phyloP scores from a whole-genome alignment of 192 early-diverging fungal genomes.

The Anaeromyces robustus region DNA sequence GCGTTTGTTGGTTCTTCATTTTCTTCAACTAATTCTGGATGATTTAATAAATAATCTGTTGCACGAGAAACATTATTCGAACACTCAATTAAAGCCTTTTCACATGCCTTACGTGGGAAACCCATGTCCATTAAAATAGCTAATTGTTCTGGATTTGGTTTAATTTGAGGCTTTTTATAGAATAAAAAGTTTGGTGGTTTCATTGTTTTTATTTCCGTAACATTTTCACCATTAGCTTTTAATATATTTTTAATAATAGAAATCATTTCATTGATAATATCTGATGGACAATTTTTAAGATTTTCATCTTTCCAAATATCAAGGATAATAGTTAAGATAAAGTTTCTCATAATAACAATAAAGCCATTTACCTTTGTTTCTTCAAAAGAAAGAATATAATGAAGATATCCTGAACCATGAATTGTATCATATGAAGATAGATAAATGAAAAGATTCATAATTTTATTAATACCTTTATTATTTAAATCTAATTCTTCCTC shows the following conservation, averaged over 20 bases:
- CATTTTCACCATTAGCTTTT: not conserved
- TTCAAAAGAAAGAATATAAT: not conserved
- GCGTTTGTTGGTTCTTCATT: slow-evolving; percentile 8
- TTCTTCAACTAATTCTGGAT: slow-evolving; percentile 33
- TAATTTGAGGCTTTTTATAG: not conserved
- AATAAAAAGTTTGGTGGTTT: not conserved
- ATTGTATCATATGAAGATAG: not conserved
- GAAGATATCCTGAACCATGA: not conserved
- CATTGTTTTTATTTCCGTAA: not conserved
- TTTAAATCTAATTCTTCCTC: not conserved
- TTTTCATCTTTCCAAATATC: not conserved
- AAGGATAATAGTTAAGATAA: not conserved
- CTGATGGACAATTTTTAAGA: not conserved
- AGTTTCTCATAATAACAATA: not conserved
- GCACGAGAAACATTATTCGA: slow-evolving; percentile 65
- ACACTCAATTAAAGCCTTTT: slow-evolving; percentile 57
- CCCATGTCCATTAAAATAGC: slow-evolving; percentile 55
- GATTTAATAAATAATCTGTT: slow-evolving; percentile 66
- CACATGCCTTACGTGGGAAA: slow-evolving; percentile 60
- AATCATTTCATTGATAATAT: not conserved
- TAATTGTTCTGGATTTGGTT: not conserved
- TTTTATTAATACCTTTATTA: not conserved
- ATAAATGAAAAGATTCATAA: not conserved
- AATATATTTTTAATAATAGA: not conserved
- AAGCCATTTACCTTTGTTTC: not conserved